These are phyloP conservation scores for Phytophthora kernoviae DNA, from an alignment of 352 stramenopile species.

Conservation along the genomic window DNA sequence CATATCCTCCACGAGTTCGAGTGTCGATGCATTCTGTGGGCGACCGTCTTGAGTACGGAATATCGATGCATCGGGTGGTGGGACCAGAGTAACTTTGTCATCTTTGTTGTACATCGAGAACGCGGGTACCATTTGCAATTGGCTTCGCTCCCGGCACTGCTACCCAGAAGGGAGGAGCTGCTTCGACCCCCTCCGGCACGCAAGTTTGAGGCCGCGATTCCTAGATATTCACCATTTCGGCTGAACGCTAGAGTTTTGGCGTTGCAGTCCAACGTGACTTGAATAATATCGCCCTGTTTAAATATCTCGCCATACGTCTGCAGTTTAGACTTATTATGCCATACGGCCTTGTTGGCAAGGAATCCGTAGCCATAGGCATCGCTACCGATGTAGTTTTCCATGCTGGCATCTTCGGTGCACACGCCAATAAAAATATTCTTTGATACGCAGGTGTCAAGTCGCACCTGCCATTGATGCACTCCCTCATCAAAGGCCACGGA, in stretches of 20 bases:
- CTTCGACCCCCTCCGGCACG: constrained; percentile 23
- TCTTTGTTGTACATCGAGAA: constrained; percentile 94
- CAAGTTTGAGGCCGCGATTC: constrained; percentile 81
- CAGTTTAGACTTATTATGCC: constrained; percentile 92
- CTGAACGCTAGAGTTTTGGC: constrained; percentile 83
- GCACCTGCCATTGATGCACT: constrained; percentile 88
- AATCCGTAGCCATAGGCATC: constrained; percentile 90
- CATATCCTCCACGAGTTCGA: constrained; percentile 40
- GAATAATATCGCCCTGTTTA: constrained; percentile 87
- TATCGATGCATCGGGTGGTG: constrained; percentile 24
- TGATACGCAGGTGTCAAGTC: constrained; percentile 86
- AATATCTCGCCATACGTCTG: constrained; percentile 92
- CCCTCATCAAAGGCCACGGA: constrained; percentile 73
- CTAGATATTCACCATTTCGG: constrained; percentile 86
- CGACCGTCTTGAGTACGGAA: constrained; percentile 3
- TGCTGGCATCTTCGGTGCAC: constrained; percentile 60
- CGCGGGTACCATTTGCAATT: constrained; percentile 83
- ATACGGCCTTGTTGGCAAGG: constrained; percentile 91
- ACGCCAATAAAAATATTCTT: constrained; percentile 95
- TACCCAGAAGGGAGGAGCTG: neutral
- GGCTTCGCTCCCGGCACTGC: constrained; percentile 1
- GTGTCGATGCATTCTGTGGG: constrained; percentile 46
- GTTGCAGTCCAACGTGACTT: constrained; percentile 86
- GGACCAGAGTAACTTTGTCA: constrained; percentile 81
- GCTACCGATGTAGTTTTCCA: constrained; percentile 92